Percentiles rank a stretch among this genome's conserved stretches.
Conservation (phyloP, 148 eudicot genomes). For the Beta vulgaris region DNA sequence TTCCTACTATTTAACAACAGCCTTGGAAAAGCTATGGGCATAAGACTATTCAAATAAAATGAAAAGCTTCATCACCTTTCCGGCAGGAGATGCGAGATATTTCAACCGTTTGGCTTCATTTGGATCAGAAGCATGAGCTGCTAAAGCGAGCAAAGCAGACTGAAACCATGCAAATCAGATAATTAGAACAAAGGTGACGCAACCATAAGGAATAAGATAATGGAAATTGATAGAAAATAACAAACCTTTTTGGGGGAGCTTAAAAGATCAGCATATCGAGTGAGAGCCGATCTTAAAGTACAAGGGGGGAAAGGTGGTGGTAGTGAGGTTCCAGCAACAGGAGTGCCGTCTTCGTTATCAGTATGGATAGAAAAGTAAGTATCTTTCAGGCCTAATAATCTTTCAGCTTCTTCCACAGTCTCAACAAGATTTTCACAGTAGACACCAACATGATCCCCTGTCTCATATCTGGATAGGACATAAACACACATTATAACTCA, state of each 20-base stretch:
- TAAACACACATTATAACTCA: not conserved
- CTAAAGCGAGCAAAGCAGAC: conserved; percentile 87
- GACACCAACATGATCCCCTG: conserved; percentile 99
- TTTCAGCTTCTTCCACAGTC: conserved; percentile 80
- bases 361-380: conserved; percentile 76
- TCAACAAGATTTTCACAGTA: conserved; percentile 76
- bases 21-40: not conserved
- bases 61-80: conserved; percentile 57
- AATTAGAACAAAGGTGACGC: not conserved
- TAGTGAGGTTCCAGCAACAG: conserved; percentile 57
- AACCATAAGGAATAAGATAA: not conserved
- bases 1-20: not conserved
- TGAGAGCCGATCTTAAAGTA: conserved; percentile 67
- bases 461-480: conserved; percentile 65
- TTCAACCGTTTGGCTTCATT: conserved; percentile 83
- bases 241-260: conserved; percentile 83
- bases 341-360: conserved; percentile 86
- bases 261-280: conserved; percentile 85
- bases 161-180: conserved; percentile 25
- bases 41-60: not conserved
- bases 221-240: not conserved
- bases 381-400: conserved; percentile 50
- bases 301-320: conserved; percentile 91
- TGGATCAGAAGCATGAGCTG: conserved; percentile 87
- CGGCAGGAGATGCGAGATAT: conserved; percentile 90